A percentile compares a stretch with the other conserved stretches of the same genome.
phyloP scores from a whole-genome alignment of 257 asterid species.

The Osmanthus fragrans region DNA sequence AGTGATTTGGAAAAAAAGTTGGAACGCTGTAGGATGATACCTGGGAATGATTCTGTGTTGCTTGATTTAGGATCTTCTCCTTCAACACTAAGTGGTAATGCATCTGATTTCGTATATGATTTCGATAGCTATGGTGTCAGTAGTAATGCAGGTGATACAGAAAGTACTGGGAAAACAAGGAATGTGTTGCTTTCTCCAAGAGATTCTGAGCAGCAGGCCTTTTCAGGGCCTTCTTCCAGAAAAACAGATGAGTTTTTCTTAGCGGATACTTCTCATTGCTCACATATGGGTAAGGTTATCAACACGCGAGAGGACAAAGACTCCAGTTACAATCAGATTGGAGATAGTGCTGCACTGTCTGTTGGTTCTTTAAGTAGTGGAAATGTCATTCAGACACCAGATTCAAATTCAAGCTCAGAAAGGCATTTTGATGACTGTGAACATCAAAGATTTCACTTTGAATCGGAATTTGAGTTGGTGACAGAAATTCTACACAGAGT shows the following conservation, averaged over 20 bases:
- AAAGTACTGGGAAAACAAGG: conserved; percentile 28
- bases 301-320: conserved; percentile 9
- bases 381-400: conserved; percentile 71
- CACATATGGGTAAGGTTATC: conserved; percentile 18
- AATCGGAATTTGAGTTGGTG: conserved; percentile 33
- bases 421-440: conserved; percentile 19
- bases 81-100: conserved; percentile 26
- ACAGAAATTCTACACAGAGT: conserved; percentile 27
- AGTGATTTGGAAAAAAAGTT: conserved; percentile 22
- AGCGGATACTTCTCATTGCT: conserved; percentile 16
- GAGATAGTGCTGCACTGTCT: conserved; percentile 37
- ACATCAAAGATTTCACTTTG: conserved; percentile 9
- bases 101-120: conserved; percentile 33
- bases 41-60: conserved; percentile 16
- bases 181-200: conserved; percentile 25
- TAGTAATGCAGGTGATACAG: conserved; percentile 20
- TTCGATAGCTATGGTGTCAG: conserved; percentile 16
- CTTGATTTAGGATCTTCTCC: conserved; percentile 37
- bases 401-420: conserved; percentile 46
- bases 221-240: conserved; percentile 15
- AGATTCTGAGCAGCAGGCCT: conserved; percentile 19
- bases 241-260: conserved; percentile 14
- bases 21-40: conserved; percentile 17
- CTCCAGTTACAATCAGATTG: conserved; percentile 17
- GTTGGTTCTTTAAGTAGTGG: conserved; percentile 44